Evolutionary conservation across 345 rosid genomes (phyloP).

Genomic region (Leavenworthia alabamica): DNA sequence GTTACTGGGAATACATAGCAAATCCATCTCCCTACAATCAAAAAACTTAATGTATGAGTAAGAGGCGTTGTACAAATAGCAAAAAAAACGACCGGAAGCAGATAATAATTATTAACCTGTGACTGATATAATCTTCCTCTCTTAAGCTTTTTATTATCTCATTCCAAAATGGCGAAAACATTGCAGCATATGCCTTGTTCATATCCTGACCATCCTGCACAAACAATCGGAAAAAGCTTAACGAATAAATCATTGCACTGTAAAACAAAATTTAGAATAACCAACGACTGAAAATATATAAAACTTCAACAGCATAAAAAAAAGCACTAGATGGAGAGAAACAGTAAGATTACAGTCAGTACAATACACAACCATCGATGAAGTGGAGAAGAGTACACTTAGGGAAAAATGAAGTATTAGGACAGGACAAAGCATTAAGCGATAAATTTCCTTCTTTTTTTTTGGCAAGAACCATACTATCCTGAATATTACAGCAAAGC

Average conservation of each 20-base stretch:
- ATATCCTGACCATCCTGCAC: constrained; percentile 58
- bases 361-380: background rate
- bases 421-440: background rate
- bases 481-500: background rate
- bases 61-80: constrained; percentile 9
- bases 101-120: constrained; percentile 45
- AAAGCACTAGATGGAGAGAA: background rate
- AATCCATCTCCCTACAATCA: constrained; percentile 79
- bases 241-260: background rate
- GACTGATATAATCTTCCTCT: constrained; percentile 91
- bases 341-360: background rate
- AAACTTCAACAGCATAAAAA: constrained; percentile 9
- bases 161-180: constrained; percentile 99
- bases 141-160: constrained; percentile 92
- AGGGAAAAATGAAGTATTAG: background rate
- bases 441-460: background rate
- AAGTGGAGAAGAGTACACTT: background rate
- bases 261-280: constrained; percentile 4
- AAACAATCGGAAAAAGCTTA: constrained; percentile 3
- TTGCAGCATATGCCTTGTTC: constrained; percentile 72
- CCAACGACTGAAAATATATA: background rate
- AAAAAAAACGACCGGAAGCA: constrained; percentile 8
- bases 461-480: background rate
- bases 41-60: constrained; percentile 2
- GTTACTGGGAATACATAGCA: constrained; percentile 90